Conservation (phyloP, 805 yeast species). For the Scheffersomyces stipitis region DNA sequence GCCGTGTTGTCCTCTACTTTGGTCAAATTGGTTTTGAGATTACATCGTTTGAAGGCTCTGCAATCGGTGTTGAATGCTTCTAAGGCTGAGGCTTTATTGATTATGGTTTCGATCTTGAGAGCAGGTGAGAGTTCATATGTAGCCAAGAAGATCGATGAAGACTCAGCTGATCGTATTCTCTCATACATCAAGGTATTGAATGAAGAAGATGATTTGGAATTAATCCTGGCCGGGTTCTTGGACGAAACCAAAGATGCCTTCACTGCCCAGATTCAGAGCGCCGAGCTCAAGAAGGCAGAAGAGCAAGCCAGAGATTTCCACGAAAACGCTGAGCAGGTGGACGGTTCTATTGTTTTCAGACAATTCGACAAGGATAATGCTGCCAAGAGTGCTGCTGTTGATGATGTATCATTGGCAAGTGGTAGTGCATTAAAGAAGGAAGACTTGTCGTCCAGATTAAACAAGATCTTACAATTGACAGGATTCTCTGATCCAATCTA, state of each 20-base stretch:
- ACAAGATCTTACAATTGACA: conserved; percentile 89
- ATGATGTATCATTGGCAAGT: conserved; percentile 60
- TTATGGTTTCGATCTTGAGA: conserved; percentile 87
- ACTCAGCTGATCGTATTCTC: conserved; percentile 90
- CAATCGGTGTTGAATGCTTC: conserved; percentile 71
- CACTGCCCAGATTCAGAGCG: conserved; percentile 62
- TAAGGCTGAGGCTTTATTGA: conserved; percentile 91
- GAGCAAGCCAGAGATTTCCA: conserved; percentile 56
- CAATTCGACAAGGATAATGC: conserved; percentile 58
- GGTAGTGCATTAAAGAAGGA: conserved; percentile 52
- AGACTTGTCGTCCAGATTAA: conserved; percentile 72
- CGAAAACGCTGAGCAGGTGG: conserved; percentile 71
- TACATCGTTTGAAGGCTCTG: conserved; percentile 55
- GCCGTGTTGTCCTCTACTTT: conserved; percentile 85
- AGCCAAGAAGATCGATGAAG: conserved; percentile 85
- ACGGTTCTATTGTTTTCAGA: conserved; percentile 75
- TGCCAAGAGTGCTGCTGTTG: conserved; percentile 27
- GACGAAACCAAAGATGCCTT: conserved; percentile 88
- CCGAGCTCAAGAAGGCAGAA: conserved; percentile 57
- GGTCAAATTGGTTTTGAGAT: conserved; percentile 81
- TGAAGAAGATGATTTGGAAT: conserved; percentile 55
- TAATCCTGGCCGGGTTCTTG: conserved; percentile 69
- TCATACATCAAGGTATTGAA: conserved; percentile 80
- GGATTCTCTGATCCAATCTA: conserved; percentile 98
- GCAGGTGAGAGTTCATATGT: conserved; percentile 76